phyloP scores from a whole-genome alignment of 2,329 filamentous ascomycete species.

The Penicillium digitatum region DNA sequence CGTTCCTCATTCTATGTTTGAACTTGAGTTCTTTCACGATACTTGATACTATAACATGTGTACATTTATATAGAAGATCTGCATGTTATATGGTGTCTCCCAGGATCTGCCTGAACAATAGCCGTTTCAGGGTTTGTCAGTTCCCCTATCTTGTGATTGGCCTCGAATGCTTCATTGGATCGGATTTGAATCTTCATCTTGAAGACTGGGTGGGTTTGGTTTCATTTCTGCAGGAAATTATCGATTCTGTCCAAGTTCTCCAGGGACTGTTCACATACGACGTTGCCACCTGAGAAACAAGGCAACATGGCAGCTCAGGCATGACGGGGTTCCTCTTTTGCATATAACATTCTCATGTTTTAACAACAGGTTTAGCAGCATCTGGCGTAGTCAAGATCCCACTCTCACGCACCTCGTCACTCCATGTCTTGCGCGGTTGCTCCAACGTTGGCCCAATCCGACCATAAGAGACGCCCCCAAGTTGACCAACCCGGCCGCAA shows the following conservation, averaged over 20 bases:
- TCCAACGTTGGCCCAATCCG: slow-evolving; percentile 65
- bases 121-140: neutral
- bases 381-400: slow-evolving; percentile 16
- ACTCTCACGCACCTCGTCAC: slow-evolving; percentile 18
- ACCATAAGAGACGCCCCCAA: slow-evolving; percentile 84
- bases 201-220: no score
- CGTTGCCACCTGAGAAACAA: neutral
- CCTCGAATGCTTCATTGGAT: neutral
- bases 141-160: neutral
- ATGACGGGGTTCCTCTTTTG: neutral
- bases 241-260: neutral
- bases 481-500: slow-evolving; percentile 66
- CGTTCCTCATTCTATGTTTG: neutral
- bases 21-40: neutral
- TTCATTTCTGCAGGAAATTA: neutral
- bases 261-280: neutral
- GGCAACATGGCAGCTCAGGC: neutral
- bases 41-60: neutral
- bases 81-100: neutral
- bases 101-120: neutral
- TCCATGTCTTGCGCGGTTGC: slow-evolving; percentile 50
- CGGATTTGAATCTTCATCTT: neutral
- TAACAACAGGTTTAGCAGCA: slow-evolving; percentile 4
- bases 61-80: neutral
- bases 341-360: neutral